Evolutionary conservation across 2,329 filamentous ascomycete genomes (phyloP), one percentile per base, ranked within the genome.

Genomic region (Alternaria triticimaculans): DNA sequence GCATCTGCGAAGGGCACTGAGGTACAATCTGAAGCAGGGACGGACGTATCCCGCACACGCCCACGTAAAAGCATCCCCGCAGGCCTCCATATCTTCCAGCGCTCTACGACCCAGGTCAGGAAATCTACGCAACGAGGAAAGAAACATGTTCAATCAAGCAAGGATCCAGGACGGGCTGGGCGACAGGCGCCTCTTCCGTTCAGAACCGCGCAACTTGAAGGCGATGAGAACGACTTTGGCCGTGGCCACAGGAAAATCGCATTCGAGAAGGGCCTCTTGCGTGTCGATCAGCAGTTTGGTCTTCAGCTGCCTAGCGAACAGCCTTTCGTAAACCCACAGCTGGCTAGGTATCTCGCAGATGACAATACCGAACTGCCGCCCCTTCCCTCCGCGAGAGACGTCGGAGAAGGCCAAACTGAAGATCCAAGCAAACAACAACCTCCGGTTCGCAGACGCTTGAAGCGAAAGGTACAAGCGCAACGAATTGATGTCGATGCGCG

Each of bases 401-500:
- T 67, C 12, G 68, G 55, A 28, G 67, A 77, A 50, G 21, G 33
- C 20, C 53, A 37, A 30, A 14, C 26, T 23, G 28, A 63, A 3
- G 15, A 20, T 6, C 30, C 30, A n/a, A 44, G 26, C 26, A 41
- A 62, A n/a, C 44, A 53, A 41, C 21, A 25, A 12, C 43, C 55
- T 23, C 25, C 68, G 68, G 18, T 54, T 60, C 68, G 75, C 68
- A 70, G 55, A 53, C 73, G 73, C n/a, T 57, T 72, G 21, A 43
- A 60, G 15, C 74, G 70, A 21, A 85, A 85, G 66, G 62, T 72
- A 2, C 74, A 72, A n/a, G 81, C 86, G 15, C 80, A 72, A 21
- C 81, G 83, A 46, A 58, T 88, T 25, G 82, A 87, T 69, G 68
- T 83, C 9, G 82, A 84, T 59, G 70, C 79, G 2, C 72, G 80